Evolutionary conservation across 352 stramenopile genomes (phyloP), one percentile per base, ranked within the genome.

Genomic region (Elongisporangium undulatum): DNA sequence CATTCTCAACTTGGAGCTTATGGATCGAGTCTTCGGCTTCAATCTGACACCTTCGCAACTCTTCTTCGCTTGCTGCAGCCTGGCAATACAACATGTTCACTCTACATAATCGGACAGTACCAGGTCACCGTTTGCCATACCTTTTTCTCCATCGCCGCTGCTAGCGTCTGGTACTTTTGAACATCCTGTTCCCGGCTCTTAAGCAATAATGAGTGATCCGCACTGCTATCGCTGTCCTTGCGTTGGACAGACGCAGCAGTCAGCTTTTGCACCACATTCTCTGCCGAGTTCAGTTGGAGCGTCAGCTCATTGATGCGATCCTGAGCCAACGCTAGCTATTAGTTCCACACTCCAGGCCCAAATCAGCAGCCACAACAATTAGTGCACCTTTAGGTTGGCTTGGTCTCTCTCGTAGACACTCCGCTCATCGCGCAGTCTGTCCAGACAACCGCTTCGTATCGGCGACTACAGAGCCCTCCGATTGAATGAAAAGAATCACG

Each of bases 361-460:
- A 51, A 49, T 54, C 6, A 16, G 45, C 15, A 9, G 45, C 2
- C 29, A 19, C 15, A 10, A 51, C 19, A 17, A n/a, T n/a, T n/a
- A n/a, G 48, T 59, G 39, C 61, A 82, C 74, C 71, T 89, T 89
- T 17, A 88, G 53, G 0, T 9, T 57, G 1, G 59, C 58, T 53
- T 84, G 77, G 8, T 88, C 77, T 49, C 62, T 63, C 49, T 92
- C 78, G 68, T 74, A 82, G 5, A 61, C 56, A 1, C 67, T 60
- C 49, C 82, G 77, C 48, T 90, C 77, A 8, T 92, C 79, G 26
- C 82, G 74, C 48, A 88, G 60, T 24, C 82, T 92, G 49, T 49
- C 7, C 2, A 38, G 10, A 22, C 9, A 49, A 2, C 12, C 17
- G n/a, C 20, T 22, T 12, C 39, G 0, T 13, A 15, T 29, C 13